Conservation (phyloP, 108 stramenopile species). For the Schizochytrium sp. region DNA sequence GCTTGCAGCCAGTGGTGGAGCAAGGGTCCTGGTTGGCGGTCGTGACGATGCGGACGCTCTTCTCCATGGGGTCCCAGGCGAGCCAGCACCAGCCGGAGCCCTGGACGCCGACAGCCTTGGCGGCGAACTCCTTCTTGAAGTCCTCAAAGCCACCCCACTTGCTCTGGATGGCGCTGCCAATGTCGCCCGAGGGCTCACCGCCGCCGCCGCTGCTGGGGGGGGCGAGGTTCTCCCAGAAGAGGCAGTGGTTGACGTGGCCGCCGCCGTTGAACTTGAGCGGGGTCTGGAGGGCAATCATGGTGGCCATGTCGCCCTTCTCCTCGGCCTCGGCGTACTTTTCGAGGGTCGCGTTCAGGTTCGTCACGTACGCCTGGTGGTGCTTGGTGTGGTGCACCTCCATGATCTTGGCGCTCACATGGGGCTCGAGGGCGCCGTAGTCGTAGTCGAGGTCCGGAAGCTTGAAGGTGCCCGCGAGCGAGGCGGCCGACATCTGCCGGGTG, state of each 20-base stretch:
- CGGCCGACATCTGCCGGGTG: constrained; percentile 16
- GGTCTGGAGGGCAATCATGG: constrained; percentile 26
- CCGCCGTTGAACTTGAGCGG: constrained; percentile 90
- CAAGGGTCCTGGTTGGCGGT: constrained; percentile 94
- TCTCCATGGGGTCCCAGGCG: constrained; percentile 70
- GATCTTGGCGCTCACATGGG: constrained; percentile 76
- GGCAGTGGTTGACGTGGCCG: constrained; percentile 91
- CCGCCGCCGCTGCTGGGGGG: constrained; percentile 74
- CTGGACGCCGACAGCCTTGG: constrained; percentile 78
- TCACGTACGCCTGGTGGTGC: constrained; percentile 77
- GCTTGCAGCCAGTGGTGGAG: constrained; percentile 90
- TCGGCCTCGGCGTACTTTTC: constrained; percentile 55
- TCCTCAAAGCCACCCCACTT: constrained; percentile 75
- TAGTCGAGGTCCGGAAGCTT: constrained; percentile 76
- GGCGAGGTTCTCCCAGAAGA: constrained; percentile 96
- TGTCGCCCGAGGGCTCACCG: constrained; percentile 64
- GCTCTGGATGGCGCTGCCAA: constrained; percentile 55
- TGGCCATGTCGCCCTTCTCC: constrained; percentile 17
- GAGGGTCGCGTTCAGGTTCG: constrained; percentile 72
- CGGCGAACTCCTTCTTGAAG: constrained; percentile 68
- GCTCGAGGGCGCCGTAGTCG: constrained; percentile 77
- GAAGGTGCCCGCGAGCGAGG: constrained; percentile 34
- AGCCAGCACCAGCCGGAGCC: constrained; percentile 99
- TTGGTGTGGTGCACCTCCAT: constrained; percentile 90
- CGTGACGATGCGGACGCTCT: constrained; percentile 67